Base-by-base conservation (phyloP, 805 yeast species). In the Candida fluviatilis region DNA sequence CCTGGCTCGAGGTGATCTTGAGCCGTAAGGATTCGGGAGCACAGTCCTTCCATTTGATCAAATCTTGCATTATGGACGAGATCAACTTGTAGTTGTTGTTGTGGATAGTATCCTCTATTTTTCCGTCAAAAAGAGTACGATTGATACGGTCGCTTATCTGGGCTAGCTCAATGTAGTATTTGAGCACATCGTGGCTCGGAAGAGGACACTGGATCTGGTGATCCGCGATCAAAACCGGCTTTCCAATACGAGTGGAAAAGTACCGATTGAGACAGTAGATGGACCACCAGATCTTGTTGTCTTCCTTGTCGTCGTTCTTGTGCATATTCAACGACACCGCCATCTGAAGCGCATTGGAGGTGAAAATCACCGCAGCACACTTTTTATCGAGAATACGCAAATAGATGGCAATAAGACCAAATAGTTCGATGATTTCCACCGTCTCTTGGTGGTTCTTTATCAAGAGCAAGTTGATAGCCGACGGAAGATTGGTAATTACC, bases 271-370 rank as follows among this genome's bases (percentile, higher is more conserved):
- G 37, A 38, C 61, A 57, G 34, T 48, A 58, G 2, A 48, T 47
- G 2, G 55, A 46, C 62, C 62, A 57, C 48, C 56, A 57, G 4
- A 56, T 34, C 31, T 42, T 39, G 16, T 38, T 36, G 16, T 34
- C 23, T 8, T 31, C 35, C 10, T 31, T 18, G 8, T 37, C 18
- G 5, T 34, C 36, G 21, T 42, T 42, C 36, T 55, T 54, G 34
- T 58, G 61, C 5, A 58, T 32, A 31, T 57, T 58, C 19, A 56
- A 41, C 4, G 59, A 52, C 6, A 58, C 43, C 33, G 59, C 52
- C 41, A 57, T 34, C 35, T 58, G 61, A 15, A 58, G 43, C 2
- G 62, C 60, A 34, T 46, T 46, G 15, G 47, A 39, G 0, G 60
- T 53, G 37, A 50, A 53, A 29, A 46, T 39, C 12, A 51, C 53